phyloP scores from a whole-genome alignment of 345 rosid genomes.

The Corymbia maculata region DNA sequence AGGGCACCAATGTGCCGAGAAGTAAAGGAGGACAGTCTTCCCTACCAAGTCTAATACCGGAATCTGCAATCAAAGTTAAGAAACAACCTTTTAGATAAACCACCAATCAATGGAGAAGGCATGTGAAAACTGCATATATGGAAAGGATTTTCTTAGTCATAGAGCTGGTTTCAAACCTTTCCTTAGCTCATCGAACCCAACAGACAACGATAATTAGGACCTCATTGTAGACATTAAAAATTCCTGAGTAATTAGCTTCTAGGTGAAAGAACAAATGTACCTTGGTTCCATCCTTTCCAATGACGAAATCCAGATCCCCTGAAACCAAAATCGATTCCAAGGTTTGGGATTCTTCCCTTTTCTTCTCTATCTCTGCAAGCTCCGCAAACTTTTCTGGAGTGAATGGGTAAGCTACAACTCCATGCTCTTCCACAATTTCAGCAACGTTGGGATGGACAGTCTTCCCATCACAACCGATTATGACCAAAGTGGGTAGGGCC shows the following conservation, averaged over 20 bases:
- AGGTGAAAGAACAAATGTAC: background rate
- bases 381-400: conserved; percentile 20
- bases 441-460: conserved; percentile 16
- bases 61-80: conserved; percentile 7
- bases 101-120: background rate
- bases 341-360: conserved; percentile 23
- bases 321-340: conserved; percentile 21
- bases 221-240: background rate
- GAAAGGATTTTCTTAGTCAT: too few relatives aligned
- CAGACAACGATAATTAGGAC: background rate
- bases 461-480: conserved; percentile 27
- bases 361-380: conserved; percentile 17
- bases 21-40: conserved; percentile 32
- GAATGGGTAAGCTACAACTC: conserved; percentile 30
- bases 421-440: conserved; percentile 17
- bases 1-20: conserved; percentile 35
- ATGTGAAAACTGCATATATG: background rate
- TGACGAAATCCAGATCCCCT: conserved; percentile 17
- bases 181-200: background rate
- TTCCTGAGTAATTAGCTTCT: background rate
- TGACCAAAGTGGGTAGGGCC: conserved; percentile 22
- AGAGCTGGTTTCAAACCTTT: background rate
- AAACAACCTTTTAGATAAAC: background rate
- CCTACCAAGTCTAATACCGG: conserved; percentile 24
- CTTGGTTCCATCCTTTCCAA: conserved; percentile 17